Conservation (phyloP, 164 flowering plant species). For the Magnolia changhungtana region DNA sequence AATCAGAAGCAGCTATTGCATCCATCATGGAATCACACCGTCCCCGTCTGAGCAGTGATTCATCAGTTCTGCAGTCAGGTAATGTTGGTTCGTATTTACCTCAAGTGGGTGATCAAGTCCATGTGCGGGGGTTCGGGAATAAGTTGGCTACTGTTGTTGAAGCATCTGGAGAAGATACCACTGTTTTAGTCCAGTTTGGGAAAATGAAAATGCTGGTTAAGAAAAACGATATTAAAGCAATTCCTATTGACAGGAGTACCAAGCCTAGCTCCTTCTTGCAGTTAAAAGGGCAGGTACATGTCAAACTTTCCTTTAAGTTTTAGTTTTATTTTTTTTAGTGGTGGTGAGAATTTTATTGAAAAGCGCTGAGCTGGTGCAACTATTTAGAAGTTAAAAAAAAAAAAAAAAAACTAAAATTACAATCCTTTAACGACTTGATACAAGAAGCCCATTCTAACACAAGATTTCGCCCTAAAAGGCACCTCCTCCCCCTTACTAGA, state of each 20-base stretch:
- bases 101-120: constrained; percentile 68
- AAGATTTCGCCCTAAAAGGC: no score
- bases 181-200: constrained; percentile 66
- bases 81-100: constrained; percentile 36
- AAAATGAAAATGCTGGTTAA: constrained; percentile 64
- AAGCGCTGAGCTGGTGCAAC: no score
- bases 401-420: no score
- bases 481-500: no score
- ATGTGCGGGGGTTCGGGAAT: constrained; percentile 55
- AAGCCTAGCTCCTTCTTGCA: constrained; percentile 19
- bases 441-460: no score
- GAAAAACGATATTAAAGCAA: constrained; percentile 40
- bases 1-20: constrained; percentile 66
- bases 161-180: constrained; percentile 58
- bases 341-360: no score
- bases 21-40: constrained; percentile 51
- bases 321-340: no score
- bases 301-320: neutral
- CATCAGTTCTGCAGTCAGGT: constrained; percentile 18
- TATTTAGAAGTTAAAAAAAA: no score
- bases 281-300: constrained; percentile 46
- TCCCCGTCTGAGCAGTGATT: constrained; percentile 17
- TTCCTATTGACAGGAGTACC: constrained; percentile 22
- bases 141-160: constrained; percentile 78
- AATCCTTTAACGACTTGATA: no score